Base-by-base conservation (phyloP, 2,329 filamentous ascomycete genomes). In the Chrysoporthe deuterocubensis region DNA sequence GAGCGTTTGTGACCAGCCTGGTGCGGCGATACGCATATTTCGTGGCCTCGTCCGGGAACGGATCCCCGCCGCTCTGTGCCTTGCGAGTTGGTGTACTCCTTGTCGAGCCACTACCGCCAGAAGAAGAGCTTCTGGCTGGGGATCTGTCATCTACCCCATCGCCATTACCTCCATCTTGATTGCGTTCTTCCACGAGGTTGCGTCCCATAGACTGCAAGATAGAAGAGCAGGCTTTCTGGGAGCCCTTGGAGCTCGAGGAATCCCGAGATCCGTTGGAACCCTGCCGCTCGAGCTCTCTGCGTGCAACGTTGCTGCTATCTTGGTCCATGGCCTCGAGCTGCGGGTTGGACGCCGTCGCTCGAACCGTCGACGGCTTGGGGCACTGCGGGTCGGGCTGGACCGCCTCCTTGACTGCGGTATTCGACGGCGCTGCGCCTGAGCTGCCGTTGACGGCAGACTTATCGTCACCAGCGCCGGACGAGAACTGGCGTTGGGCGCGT, bases 151-250 rank as follows among this genome's bases (percentile, higher is more conserved):
- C 54, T 26, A 14, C 21, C 46, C 65, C 21, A 8, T 26, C 32
- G 44, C 32, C 34, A 21, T 62, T 13, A 6, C 26, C 57, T 32
- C 40, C 42, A n/a, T 14, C n/a, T 34, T 48, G 37, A 4, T 21
- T 21, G 42, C 43, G 43, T 43, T 65, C 52, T n/a, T 65, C 60
- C 43, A 62, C 62, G 50, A 61, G 66, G 18, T 69, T 65, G 44
- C 40, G 58, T 26, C 62, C 62, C 68, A 69, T 69, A 44, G 68
- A 50, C 32, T 32, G 5, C 58, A 65, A 26, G 18, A 54, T 34
- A 37, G 68, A 52, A 40, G 62, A 64, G 48, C 14, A 37, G 42
- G 62, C 62, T 59, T 42, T 62, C n/a, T 54, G 44, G 2, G 52
- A 65, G 13, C 40, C 34, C 11, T 40, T 58, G n/a, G 63, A 63